Conservation (phyloP, 768 basidiomycete genomes). For the Mycena vulgaris region DNA sequence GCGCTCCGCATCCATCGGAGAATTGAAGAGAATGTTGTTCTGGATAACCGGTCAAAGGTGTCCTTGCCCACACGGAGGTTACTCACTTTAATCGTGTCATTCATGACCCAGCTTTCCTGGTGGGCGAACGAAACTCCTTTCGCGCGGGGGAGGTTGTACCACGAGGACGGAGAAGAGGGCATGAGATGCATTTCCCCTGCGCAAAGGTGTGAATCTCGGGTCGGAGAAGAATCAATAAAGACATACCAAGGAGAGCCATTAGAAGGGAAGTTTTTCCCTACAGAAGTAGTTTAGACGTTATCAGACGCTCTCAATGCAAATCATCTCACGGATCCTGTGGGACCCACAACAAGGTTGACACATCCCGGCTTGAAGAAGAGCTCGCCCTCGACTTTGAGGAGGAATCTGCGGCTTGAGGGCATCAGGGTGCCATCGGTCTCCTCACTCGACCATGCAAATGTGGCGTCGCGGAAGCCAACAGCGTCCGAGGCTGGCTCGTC, state of each 20-base stretch:
- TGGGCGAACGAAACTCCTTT: slow-evolving; percentile 85
- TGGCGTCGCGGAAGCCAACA: slow-evolving; percentile 69
- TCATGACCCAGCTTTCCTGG: slow-evolving; percentile 90
- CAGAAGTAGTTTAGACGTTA: background rate
- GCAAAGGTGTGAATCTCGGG: background rate
- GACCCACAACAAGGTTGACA: slow-evolving; percentile 74
- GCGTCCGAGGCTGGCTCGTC: slow-evolving; percentile 39
- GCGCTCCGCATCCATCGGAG: slow-evolving; percentile 80
- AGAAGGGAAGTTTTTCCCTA: slow-evolving; percentile 75
- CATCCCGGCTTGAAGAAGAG: slow-evolving; percentile 66
- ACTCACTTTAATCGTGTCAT: slow-evolving; percentile 77
- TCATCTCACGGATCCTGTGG: slow-evolving; percentile 59
- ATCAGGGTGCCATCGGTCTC: slow-evolving; percentile 45
- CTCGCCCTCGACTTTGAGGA: slow-evolving; percentile 67
- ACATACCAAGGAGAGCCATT: slow-evolving; percentile 70
- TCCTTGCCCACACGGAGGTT: background rate
- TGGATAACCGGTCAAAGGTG: slow-evolving; percentile 34
- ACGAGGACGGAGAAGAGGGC: slow-evolving; percentile 66
- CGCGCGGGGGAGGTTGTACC: slow-evolving; percentile 78
- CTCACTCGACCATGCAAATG: slow-evolving; percentile 69
- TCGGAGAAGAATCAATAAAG: background rate
- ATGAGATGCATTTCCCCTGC: slow-evolving; percentile 78
- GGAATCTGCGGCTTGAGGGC: slow-evolving; percentile 63
- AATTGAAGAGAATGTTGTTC: slow-evolving; percentile 89
- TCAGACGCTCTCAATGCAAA: background rate